phyloP scores from a whole-genome alignment of 1,284 basidiomycete species.

The Dichomitus squalens region DNA sequence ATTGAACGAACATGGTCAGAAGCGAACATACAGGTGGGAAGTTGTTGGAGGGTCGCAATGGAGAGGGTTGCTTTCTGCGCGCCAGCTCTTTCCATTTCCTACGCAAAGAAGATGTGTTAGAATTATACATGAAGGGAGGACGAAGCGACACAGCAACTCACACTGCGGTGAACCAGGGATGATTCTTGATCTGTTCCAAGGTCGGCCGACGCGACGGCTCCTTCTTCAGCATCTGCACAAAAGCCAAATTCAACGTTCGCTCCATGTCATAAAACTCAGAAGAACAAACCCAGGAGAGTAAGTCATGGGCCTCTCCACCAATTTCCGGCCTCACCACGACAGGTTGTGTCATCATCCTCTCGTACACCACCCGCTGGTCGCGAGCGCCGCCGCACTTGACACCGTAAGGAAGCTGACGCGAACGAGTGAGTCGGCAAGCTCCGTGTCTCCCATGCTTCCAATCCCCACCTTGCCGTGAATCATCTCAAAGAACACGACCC shows the following conservation, averaged over 20 bases:
- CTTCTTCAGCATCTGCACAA: constrained; percentile 27
- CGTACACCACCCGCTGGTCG: constrained; percentile 7
- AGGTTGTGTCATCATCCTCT: neutral
- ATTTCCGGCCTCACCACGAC: constrained; percentile 12
- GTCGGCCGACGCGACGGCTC: constrained; percentile 23
- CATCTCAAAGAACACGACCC: constrained; percentile 64
- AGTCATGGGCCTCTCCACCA: constrained; percentile 15
- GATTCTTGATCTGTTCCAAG: constrained; percentile 25
- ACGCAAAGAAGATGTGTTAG: neutral
- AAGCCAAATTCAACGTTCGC: neutral
- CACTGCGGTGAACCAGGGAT: constrained; percentile 27
- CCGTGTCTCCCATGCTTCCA: neutral
- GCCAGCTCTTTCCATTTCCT: constrained; percentile 17
- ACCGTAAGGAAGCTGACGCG: constrained; percentile 25
- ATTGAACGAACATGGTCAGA: neutral
- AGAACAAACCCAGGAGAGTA: constrained; percentile 18
- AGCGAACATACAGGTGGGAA: constrained; percentile 8
- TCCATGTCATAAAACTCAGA: too few relatives aligned
- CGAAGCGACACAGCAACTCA: constrained; percentile 10
- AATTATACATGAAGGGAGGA: neutral
- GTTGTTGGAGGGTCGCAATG: neutral
- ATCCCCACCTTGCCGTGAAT: constrained; percentile 43
- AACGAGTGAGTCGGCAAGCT: neutral
- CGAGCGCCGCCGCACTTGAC: constrained; percentile 3
- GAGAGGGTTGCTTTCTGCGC: neutral